These are phyloP conservation scores for Linderina pennispora DNA, from an alignment of 192 early-diverging fungal genomes.

Conservation along the genomic window DNA sequence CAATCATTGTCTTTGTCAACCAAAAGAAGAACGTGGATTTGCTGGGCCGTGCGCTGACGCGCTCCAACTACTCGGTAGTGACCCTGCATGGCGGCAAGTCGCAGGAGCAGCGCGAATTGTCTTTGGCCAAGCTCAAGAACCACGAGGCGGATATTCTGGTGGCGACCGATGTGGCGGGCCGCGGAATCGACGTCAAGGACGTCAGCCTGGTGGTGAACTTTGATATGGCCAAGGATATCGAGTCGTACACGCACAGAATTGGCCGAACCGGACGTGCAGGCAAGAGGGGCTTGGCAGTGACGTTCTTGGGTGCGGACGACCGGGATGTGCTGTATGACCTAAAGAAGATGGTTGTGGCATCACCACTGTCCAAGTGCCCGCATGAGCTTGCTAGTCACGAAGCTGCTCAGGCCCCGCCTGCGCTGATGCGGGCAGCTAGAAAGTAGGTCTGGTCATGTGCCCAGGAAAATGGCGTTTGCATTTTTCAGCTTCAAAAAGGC, in stretches of 20 bases:
- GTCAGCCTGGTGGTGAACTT: conserved; percentile 95
- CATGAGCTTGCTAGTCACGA: conserved; percentile 81
- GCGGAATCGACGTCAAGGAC: conserved; percentile 98
- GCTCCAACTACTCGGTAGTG: conserved; percentile 47
- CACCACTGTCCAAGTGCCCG: conserved; percentile 69
- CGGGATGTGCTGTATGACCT: conserved; percentile 84
- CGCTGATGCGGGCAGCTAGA: conserved; percentile 19
- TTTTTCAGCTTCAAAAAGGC: neutral
- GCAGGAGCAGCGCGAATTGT: conserved; percentile 93
- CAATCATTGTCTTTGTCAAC: conserved; percentile 98
- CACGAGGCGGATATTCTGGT: conserved; percentile 84
- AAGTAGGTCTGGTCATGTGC: neutral
- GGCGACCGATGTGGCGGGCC: conserved; percentile 97
- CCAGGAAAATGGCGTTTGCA: too few relatives aligned
- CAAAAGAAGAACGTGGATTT: conserved; percentile 91
- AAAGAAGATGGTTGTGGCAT: conserved; percentile 64
- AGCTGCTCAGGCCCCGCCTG: conserved; percentile 70
- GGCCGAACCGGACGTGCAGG: conserved; percentile 99
- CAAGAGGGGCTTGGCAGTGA: conserved; percentile 79
- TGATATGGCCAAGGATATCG: conserved; percentile 98
- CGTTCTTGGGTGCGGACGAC: conserved; percentile 77
- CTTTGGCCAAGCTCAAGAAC: conserved; percentile 73
- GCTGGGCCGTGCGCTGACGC: conserved; percentile 61
- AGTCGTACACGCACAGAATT: conserved; percentile 98
- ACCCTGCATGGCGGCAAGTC: conserved; percentile 94